Evolutionary conservation across 805 yeast genomes (phyloP).

Genomic region (Teunomyces cretensis): DNA sequence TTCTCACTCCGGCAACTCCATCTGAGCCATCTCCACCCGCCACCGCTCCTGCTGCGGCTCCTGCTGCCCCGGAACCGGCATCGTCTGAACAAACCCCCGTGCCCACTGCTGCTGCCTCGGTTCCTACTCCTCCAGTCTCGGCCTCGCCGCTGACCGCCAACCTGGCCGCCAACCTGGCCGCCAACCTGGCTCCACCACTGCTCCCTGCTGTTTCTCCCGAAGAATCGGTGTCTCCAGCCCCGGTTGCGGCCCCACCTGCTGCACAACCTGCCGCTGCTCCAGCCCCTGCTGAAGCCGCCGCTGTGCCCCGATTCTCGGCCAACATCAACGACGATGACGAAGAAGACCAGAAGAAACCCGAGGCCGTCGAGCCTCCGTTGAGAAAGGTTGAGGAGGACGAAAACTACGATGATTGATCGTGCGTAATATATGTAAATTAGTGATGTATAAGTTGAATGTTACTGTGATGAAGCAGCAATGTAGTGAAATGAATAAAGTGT

Average conservation of each 20-base stretch:
- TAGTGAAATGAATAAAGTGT: neutral
- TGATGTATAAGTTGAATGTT: neutral
- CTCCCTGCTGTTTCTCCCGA: slow-evolving; percentile 2
- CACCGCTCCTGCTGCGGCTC: neutral
- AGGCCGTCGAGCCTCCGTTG: slow-evolving; percentile 44
- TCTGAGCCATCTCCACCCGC: neutral
- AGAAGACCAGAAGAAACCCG: slow-evolving; percentile 24
- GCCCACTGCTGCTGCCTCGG: slow-evolving; percentile 3
- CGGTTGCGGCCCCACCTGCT: slow-evolving; percentile 5
- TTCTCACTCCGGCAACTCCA: slow-evolving; percentile 4
- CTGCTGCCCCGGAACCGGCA: neutral
- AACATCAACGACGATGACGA: slow-evolving; percentile 29
- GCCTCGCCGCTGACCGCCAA: slow-evolving; percentile 3
- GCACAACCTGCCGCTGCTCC: slow-evolving; percentile 3
- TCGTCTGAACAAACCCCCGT: neutral
- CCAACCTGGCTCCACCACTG: neutral
- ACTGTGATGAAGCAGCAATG: no score
- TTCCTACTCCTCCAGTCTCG: slow-evolving; percentile 7
- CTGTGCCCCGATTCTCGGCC: slow-evolving; percentile 18
- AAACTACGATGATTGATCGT: slow-evolving; percentile 43
- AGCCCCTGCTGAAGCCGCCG: neutral
- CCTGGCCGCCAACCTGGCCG: neutral
- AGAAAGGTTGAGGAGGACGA: slow-evolving; percentile 47
- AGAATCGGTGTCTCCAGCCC: neutral
- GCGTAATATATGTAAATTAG: slow-evolving; percentile 4